Percentiles rank a stretch among this genome's conserved stretches.
Evolutionary conservation across 257 asterid species (phyloP).

Genomic region (Catharanthus roseus): DNA sequence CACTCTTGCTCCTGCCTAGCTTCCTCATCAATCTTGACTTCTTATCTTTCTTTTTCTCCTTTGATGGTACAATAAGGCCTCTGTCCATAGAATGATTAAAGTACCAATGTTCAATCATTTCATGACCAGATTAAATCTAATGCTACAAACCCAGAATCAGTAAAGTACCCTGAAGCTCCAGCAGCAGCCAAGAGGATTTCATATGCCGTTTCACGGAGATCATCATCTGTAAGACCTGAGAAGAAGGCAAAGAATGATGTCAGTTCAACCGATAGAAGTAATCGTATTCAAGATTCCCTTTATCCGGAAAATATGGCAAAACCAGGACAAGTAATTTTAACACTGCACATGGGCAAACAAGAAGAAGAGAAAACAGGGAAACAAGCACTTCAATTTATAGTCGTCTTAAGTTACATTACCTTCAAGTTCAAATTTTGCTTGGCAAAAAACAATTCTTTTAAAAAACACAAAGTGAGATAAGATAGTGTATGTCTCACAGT

Average conservation of each 20-base stretch:
- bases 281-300: neutral
- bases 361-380: neutral
- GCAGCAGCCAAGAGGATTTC: slow-evolving; percentile 96
- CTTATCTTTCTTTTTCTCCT: slow-evolving; percentile 81
- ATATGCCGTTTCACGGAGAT: slow-evolving; percentile 92
- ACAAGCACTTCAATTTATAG: neutral
- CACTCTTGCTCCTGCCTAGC: slow-evolving; percentile 83
- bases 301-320: neutral
- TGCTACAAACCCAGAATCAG: slow-evolving; percentile 6
- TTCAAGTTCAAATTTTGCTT: too few species aligned
- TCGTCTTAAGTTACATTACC: too few species aligned
- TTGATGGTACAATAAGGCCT: slow-evolving; percentile 91
- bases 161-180: slow-evolving; percentile 93
- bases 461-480: too few species aligned
- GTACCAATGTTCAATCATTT: slow-evolving; percentile 15
- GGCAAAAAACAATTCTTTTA: too few species aligned
- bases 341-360: neutral
- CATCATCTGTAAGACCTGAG: slow-evolving; percentile 79
- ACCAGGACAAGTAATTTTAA: neutral
- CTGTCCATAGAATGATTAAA: slow-evolving; percentile 38
- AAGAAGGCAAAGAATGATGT: slow-evolving; percentile 13
- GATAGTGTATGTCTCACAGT: too few species aligned
- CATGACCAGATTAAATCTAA: slow-evolving; percentile 16
- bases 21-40: slow-evolving; percentile 76
- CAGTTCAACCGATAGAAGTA: neutral